Base-by-base conservation (phyloP, 805 yeast genomes). In the Soucietia sequanensis region DNA sequence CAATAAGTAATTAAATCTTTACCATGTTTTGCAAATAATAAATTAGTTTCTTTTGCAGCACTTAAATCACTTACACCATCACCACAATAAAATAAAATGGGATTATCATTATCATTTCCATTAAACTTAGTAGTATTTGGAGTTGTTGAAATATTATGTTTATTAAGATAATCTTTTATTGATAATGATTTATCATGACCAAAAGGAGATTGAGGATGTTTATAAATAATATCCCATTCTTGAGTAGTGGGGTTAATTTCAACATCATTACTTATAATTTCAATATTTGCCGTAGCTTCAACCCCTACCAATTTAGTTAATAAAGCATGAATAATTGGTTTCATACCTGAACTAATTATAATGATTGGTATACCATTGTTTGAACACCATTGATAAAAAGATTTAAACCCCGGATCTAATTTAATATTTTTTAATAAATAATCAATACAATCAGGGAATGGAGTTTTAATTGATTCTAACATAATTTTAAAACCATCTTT, bases 11-110 rank as follows among this genome's bases (percentile, higher is more conserved):
- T 83, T 48, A 93, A 74, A 56, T 93, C 98, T 51, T 84, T 80
- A 32, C 97, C 99, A 45, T 79, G 78, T 66, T 89, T 91, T 30
- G 99, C 99, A 62, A 91, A 93, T 46, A 93, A 67, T 47, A 91
- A 70, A 60, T 93, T 91, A 26, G 99, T 89, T 61, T 93, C 96
- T 54, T 84, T 82, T 16, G 98, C 97, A 16, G 99, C 99, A 38
- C 88, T 78, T 48, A 93, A 70, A 60, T 93, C 99, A 30, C 95
- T 82, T 21, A 93, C 96, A 44, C 99, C 99, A 59, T 93, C 99
- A 39, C 99, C 99, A 54, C 95, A 86, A 69, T 93, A 93, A 58
- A 91, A 87, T 48, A 88, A 72, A 25, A 70, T 67, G 11, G 95
- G 95, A n/a, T n/a, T n/a, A n/a, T n/a, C n/a, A n/a, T n/a, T n/a